These are phyloP conservation scores for Grigorovia humatica DNA, from an alignment of 805 yeast species.

Conservation along the genomic window DNA sequence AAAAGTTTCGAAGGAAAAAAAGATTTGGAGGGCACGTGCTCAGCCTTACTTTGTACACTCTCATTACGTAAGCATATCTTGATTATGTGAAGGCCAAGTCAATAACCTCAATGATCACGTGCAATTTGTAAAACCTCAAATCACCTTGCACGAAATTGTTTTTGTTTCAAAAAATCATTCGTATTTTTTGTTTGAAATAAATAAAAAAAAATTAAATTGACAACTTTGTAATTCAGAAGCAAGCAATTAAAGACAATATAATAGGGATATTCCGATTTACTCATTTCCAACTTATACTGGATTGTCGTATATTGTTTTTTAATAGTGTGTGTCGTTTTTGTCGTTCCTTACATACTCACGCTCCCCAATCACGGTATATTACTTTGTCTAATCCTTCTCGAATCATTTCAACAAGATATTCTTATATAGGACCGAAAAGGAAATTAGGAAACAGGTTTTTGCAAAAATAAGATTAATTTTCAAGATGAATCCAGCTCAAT, in stretches of 20 bases:
- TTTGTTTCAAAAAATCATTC: neutral
- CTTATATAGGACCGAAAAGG: conserved; percentile 1
- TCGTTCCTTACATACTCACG: neutral
- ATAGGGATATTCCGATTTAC: neutral
- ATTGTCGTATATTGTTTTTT: neutral
- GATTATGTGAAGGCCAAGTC: too few species aligned
- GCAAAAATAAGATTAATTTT: neutral
- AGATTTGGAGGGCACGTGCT: neutral
- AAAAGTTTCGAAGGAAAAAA: too few species aligned
- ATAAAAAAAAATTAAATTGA: neutral
- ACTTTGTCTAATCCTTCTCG: neutral
- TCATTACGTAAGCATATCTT: too few species aligned
- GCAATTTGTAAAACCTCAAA: too few species aligned
- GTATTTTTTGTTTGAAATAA: neutral
- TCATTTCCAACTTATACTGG: neutral
- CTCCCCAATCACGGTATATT: neutral
- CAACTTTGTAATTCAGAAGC: neutral
- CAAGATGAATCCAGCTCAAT: conserved; percentile 1
- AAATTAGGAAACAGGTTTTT: neutral
- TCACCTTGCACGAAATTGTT: neutral
- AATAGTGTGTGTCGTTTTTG: neutral
- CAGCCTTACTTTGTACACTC: too few species aligned
- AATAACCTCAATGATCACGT: too few species aligned
- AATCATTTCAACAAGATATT: neutral
- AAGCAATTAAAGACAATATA: neutral